phyloP scores from a whole-genome alignment of 1,284 basidiomycete species.

The Pyrrhoderma lamaoense region DNA sequence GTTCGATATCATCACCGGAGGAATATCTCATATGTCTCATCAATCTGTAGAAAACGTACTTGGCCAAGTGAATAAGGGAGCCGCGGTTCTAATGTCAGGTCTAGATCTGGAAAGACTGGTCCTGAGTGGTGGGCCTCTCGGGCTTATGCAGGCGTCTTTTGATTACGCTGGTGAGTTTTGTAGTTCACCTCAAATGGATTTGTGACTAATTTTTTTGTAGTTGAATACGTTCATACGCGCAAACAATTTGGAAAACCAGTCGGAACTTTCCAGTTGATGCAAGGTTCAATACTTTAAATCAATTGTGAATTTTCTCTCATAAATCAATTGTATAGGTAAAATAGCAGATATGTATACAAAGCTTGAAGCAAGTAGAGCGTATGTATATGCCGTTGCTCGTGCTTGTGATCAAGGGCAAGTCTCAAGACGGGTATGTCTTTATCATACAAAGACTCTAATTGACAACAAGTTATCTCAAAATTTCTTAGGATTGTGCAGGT shows the following conservation, averaged over 20 bases:
- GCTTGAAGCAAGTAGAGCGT: conserved; percentile 80
- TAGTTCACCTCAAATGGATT: background rate
- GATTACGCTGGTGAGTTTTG: conserved; percentile 49
- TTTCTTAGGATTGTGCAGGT: conserved; percentile 78
- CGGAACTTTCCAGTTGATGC: conserved; percentile 94
- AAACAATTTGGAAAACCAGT: conserved; percentile 85
- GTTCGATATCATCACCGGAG: conserved; percentile 31
- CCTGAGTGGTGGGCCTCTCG: conserved; percentile 74
- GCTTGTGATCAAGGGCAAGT: conserved; percentile 81
- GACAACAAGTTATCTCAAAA: background rate
- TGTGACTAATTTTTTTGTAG: conserved; percentile 15
- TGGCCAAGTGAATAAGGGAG: conserved; percentile 74
- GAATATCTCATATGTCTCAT: background rate
- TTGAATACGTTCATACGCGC: conserved; percentile 86
- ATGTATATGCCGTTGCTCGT: conserved; percentile 88
- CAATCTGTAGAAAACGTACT: conserved; percentile 67
- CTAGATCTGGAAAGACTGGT: conserved; percentile 90
- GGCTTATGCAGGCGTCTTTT: conserved; percentile 80
- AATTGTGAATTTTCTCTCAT: conserved; percentile 6
- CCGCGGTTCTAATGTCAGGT: conserved; percentile 88
- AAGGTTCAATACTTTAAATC: conserved; percentile 47
- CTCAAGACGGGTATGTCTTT: conserved; percentile 61
- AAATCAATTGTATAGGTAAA: conserved; percentile 51
- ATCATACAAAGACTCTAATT: conserved; percentile 3
- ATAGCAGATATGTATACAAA: conserved; percentile 96